Evolutionary conservation across 768 basidiomycete genomes (phyloP).

Genomic region (Termitomyces sp.): DNA sequence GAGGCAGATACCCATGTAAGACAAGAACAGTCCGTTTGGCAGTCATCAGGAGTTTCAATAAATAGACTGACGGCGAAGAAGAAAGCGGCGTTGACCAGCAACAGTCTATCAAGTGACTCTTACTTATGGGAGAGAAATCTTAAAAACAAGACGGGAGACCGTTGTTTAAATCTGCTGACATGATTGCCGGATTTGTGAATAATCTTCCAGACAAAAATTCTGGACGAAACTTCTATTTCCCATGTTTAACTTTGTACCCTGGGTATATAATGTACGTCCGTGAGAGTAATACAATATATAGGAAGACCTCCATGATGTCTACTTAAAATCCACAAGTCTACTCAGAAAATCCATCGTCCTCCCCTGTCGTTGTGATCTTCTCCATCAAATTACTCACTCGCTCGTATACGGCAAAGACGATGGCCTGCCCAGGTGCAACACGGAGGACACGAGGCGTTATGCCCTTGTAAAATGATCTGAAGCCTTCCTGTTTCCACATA

Average conservation of each 20-base stretch:
- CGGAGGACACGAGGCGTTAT: constrained; percentile 95
- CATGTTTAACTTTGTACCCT: neutral
- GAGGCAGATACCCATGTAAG: constrained; percentile 37
- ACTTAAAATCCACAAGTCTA: constrained; percentile 22
- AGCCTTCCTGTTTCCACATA: constrained; percentile 92
- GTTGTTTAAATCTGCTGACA: neutral
- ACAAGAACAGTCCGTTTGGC: constrained; percentile 31
- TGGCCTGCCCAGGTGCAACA: constrained; percentile 95
- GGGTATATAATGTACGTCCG: neutral
- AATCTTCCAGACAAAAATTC: neutral
- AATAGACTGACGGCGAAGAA: neutral
- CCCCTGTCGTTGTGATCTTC: constrained; percentile 49
- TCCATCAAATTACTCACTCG: constrained; percentile 76
- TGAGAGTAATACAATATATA: neutral
- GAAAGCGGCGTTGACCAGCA: constrained; percentile 1
- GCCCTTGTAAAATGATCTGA: constrained; percentile 93
- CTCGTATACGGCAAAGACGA: constrained; percentile 98
- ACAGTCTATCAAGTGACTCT: neutral
- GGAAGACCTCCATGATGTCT: neutral
- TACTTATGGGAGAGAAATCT: neutral
- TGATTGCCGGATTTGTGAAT: neutral
- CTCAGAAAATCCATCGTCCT: constrained; percentile 69
- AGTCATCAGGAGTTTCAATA: constrained; percentile 11
- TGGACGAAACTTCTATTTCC: neutral
- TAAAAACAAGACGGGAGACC: neutral